These are phyloP conservation scores for Globisporangium heterothallicum DNA, from an alignment of 352 stramenopile genomes.

Conservation along the genomic window DNA sequence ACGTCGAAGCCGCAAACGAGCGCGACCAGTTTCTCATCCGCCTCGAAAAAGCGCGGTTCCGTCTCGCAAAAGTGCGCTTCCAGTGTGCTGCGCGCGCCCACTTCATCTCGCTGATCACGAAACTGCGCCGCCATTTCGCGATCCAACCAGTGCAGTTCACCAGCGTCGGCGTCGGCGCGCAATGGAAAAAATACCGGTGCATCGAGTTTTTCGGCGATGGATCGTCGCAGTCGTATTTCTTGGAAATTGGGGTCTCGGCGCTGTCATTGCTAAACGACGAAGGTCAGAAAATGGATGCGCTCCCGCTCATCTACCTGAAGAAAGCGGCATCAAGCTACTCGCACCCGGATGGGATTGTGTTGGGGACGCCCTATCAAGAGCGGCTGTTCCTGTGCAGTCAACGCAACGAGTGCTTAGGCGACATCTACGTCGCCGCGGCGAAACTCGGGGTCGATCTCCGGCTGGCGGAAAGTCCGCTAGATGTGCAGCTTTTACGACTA, in stretches of 20 bases:
- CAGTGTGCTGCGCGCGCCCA: slow-evolving; percentile 47
- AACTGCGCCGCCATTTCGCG: slow-evolving; percentile 35
- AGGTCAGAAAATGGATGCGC: slow-evolving; percentile 29
- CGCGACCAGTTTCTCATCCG: slow-evolving; percentile 50
- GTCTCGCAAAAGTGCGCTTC: slow-evolving; percentile 48
- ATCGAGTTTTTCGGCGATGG: slow-evolving; percentile 65
- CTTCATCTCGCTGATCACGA: slow-evolving; percentile 45
- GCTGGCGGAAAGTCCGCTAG: slow-evolving; percentile 33
- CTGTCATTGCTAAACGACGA: slow-evolving; percentile 53
- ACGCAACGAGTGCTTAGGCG: slow-evolving; percentile 50
- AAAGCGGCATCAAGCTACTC: slow-evolving; percentile 31
- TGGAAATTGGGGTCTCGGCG: slow-evolving; percentile 44
- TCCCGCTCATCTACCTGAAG: slow-evolving; percentile 58
- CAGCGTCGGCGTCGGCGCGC: not conserved
- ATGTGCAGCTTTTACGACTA: slow-evolving; percentile 48
- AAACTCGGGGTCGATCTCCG: slow-evolving; percentile 37
- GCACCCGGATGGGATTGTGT: slow-evolving; percentile 50
- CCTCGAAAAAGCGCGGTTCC: slow-evolving; percentile 64
- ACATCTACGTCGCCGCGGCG: slow-evolving; percentile 43
- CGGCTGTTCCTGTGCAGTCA: slow-evolving; percentile 61
- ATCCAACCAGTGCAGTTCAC: slow-evolving; percentile 32
- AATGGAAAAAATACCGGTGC: slow-evolving; percentile 44
- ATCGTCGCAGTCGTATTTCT: slow-evolving; percentile 41
- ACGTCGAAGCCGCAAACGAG: slow-evolving; percentile 32
- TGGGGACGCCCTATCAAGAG: slow-evolving; percentile 58